A percentile compares a stretch with the other conserved stretches of the same genome.
Conservation (phyloP, 164 flowering plant species). For the Tinospora cordifolia region DNA sequence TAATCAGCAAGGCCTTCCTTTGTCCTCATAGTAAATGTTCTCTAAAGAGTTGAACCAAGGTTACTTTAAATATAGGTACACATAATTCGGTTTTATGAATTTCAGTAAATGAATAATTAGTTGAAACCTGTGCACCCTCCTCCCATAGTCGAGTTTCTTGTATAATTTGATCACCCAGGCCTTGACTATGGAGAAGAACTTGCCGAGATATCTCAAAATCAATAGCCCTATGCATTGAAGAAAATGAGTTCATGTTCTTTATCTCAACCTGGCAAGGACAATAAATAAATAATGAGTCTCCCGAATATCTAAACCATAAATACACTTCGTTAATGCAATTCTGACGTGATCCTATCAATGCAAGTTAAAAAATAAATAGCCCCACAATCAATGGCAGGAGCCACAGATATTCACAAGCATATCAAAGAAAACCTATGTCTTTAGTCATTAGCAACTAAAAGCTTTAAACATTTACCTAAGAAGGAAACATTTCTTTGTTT, state of each 20-base stretch:
- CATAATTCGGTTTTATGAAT: neutral
- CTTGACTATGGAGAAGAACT: conserved; percentile 53
- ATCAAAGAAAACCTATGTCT: too few relatives aligned
- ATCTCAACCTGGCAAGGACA: conserved; percentile 67
- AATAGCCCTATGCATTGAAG: conserved; percentile 78
- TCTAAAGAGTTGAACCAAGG: conserved; percentile 29
- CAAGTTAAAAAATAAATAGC: too few relatives aligned
- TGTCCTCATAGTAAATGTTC: conserved; percentile 86
- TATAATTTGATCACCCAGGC: conserved; percentile 60
- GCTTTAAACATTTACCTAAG: too few relatives aligned
- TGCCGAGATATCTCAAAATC: conserved; percentile 86
- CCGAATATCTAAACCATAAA: neutral
- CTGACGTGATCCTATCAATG: too few relatives aligned
- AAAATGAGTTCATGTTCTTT: conserved; percentile 89
- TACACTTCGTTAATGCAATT: too few relatives aligned
- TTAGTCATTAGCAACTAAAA: too few relatives aligned
- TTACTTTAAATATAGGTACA: neutral
- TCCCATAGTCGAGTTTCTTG: conserved; percentile 97
- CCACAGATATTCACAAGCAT: too few relatives aligned
- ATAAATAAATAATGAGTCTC: neutral
- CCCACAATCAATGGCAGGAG: too few relatives aligned
- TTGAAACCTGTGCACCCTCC: conserved; percentile 74
- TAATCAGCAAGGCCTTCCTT: conserved; percentile 96
- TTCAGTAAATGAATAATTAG: conserved; percentile 7
- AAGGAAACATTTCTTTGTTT: too few relatives aligned